Evolutionary conservation across 805 yeast genomes (phyloP), one percentile per base, ranked within the genome.

Genomic region (Alloascoidea africana): DNA sequence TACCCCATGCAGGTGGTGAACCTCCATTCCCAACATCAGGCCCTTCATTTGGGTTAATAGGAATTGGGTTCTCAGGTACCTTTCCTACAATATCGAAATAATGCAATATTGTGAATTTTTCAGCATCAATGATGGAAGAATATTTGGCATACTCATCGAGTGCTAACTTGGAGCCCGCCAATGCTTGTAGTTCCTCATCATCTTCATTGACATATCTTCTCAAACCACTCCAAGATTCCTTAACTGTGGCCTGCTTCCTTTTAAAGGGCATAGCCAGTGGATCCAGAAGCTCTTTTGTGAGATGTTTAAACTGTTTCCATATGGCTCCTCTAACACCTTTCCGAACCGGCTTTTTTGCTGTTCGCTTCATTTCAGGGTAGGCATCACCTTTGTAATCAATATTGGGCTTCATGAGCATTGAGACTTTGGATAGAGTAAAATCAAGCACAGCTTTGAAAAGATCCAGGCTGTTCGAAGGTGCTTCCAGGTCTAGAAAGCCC

Each of bases 81-180:
- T 46, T 38, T 0, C 96, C 96, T 0, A 89, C 84, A 2, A 64
- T 49, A 52, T 91, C 97, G 47, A 66, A 79, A 50, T 69, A 75
- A 47, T 81, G 81, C 4, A 64, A 58, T 1, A 84, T 32, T n/a
- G 65, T 58, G 1, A 76, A 62, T 3, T 52, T 52, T 0, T 71
- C 68, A 0, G 91, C 68, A 41, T 76, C 82, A 3, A 86, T 46
- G 1, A 91, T 54, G 36, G 72, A 70, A 4, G 91, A 71, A 43
- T 70, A 79, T 53, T 77, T 81, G 0, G 91, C 97, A 55, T 91
- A 91, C 50, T 91, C 96, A 17, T 72, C 62, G 11, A 56, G 57
- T 1, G 52, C 44, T 2, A 55, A 53, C 3, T 64, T 48, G 4
- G 47, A 42, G n/a, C n/a, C n/a, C n/a, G n/a, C n/a, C n/a, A n/a